Evolutionary conservation across 345 rosid species (phyloP).

Genomic region (Eucalyptus melliodora): DNA sequence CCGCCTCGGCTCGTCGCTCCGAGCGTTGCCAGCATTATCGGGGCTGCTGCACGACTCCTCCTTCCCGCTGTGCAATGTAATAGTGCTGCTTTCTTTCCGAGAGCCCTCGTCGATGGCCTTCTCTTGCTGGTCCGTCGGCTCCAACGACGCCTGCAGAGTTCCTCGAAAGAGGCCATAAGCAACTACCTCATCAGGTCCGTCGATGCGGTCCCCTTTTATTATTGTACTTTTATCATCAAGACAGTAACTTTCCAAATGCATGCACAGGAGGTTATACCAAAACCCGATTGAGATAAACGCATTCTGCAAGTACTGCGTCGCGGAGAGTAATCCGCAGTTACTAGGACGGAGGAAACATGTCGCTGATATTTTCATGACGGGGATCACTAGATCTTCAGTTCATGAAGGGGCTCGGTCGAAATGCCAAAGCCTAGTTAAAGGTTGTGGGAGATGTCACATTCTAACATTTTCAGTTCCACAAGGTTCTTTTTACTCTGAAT

Average conservation of each 20-base stretch:
- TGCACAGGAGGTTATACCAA: neutral
- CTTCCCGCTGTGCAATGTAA: neutral
- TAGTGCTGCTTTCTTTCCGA: neutral
- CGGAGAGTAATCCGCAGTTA: neutral
- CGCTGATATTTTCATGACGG: neutral
- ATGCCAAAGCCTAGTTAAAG: neutral
- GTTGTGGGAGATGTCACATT: neutral
- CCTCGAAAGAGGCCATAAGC: neutral
- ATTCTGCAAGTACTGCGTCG: neutral
- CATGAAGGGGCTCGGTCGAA: neutral
- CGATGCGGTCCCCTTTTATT: neutral
- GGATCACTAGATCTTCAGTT: neutral
- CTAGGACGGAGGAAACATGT: neutral
- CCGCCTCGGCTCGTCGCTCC: slow-evolving; percentile 22
- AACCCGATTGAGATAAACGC: neutral
- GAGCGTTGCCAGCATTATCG: slow-evolving; percentile 22
- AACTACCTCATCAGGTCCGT: neutral
- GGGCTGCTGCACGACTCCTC: slow-evolving; percentile 25
- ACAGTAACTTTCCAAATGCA: neutral
- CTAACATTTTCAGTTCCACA: neutral
- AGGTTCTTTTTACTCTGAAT: neutral
- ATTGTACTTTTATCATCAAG: neutral
- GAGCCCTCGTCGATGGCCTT: neutral
- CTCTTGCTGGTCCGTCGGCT: neutral
- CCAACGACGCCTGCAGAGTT: neutral